Evolutionary conservation across 2,329 filamentous ascomycete genomes (phyloP), one percentile per base, ranked within the genome.

Genomic region (Trichoderma endophyticum): DNA sequence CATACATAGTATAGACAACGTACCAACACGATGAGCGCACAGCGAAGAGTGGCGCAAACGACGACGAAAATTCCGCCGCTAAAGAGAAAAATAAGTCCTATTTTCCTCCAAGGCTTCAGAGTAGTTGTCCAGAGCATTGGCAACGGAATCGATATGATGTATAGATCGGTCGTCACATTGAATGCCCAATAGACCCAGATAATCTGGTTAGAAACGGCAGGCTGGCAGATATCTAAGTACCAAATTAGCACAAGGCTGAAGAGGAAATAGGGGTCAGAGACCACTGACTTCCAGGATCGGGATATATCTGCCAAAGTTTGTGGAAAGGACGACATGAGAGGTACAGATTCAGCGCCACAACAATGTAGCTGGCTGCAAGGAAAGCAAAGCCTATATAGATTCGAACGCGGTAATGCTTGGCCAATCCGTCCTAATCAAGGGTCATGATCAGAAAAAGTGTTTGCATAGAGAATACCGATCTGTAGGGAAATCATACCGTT

Each of bases 281-380:
- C 61, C 36, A 82, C 84, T 76, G 75, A 86, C 85, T 84, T 12
- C 88, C 87, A 0, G 88, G 88, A 34, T 90, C 78, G 0, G 88
- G 88, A 67, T 84, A 80, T 63, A 90, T 88, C 77, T 90, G 87
- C 87, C 88, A 90, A 75, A 87, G 86, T 51, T 83, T 83, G 30
- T 80, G 74, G 68, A 90, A 83, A 0, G 87, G 87, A 28, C 82
- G 81, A 74, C 88, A 90, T 8, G 84, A 83, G 3, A 86, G 79
- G 15, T 88, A 82, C 43, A 89, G 83, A 4, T 84, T 84, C 39
- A 86, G 80, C 32, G 87, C 78, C 6, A 84, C 84, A 0, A 82
- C 82, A 32, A 89, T 70, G 73, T 86, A 90, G 4, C 86, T 88
- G 3, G 74, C 74, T 1, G 80, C 80, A 39, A 90, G 82, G 43